phyloP scores from a whole-genome alignment of 495 filamentous ascomycete genomes.

The Aspergillus bertholletiae region DNA sequence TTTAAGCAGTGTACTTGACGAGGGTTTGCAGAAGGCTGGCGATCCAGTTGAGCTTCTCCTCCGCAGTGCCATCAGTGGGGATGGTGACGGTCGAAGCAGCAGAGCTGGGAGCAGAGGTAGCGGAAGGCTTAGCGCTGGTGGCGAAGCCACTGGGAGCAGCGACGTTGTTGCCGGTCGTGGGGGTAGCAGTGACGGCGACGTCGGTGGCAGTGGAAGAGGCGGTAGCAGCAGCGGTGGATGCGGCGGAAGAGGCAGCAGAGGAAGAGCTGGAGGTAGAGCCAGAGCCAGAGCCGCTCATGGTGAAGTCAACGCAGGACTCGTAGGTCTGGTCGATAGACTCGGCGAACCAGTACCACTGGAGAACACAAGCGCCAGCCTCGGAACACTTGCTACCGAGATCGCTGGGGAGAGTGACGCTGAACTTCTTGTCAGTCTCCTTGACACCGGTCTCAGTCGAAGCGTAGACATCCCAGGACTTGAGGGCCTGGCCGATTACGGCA shows the following conservation, averaged over 20 bases:
- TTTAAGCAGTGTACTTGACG: constrained; percentile 13
- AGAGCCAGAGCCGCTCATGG: constrained; percentile 37
- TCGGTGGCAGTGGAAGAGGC: constrained; percentile 9
- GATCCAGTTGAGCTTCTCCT: constrained; percentile 27
- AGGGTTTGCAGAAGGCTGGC: constrained; percentile 17
- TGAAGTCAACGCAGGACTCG: constrained; percentile 71
- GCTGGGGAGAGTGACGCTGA: constrained; percentile 62
- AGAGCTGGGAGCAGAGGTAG: constrained; percentile 4
- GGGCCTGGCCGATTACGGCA: constrained; percentile 50
- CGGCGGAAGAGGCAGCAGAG: constrained; percentile 4
- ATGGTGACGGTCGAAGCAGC: constrained; percentile 9
- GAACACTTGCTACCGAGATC: constrained; percentile 52
- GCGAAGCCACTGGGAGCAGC: constrained; percentile 7
- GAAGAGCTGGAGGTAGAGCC: constrained; percentile 11
- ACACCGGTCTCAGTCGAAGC: constrained; percentile 45
- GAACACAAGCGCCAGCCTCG: constrained; percentile 59
- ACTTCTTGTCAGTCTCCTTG: constrained; percentile 57
- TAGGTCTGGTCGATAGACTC: constrained; percentile 65
- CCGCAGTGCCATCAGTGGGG: constrained; percentile 23
- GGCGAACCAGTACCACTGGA: constrained; percentile 72
- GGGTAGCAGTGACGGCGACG: constrained; percentile 10
- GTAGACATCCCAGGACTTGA: constrained; percentile 57
- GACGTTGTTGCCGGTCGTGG: constrained; percentile 9
- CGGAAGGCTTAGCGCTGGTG: constrained; percentile 2
- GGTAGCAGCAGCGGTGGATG: constrained; percentile 12